phyloP scores from a whole-genome alignment of 768 basidiomycete species.

The Phaffia tasmanica region DNA sequence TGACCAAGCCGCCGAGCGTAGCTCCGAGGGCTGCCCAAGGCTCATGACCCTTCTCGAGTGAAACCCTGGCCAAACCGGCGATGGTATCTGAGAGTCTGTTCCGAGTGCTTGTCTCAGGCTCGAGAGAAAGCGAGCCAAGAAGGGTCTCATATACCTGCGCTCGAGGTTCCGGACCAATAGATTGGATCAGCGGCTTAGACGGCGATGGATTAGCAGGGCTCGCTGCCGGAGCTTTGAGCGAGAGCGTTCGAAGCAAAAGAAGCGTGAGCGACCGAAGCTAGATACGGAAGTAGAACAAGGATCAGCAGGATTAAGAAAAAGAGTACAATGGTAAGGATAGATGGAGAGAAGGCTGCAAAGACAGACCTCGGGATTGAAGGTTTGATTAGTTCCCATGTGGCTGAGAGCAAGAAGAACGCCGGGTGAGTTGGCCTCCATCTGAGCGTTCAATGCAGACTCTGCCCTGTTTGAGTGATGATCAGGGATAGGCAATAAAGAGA shows the following conservation, averaged over 20 bases:
- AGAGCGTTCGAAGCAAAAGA: constrained; percentile 20
- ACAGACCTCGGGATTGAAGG: constrained; percentile 7
- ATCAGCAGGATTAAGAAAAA: background rate
- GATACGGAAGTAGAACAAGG: too few species aligned
- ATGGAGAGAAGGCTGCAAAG: background rate
- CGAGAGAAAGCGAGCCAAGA: constrained; percentile 10
- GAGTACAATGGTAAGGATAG: background rate
- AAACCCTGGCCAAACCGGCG: constrained; percentile 18
- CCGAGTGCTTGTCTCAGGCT: constrained; percentile 12
- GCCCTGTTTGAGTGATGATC: background rate
- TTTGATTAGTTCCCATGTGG: constrained; percentile 13
- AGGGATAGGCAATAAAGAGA: background rate
- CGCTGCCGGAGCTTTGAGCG: constrained; percentile 18
- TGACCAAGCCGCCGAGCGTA: background rate
- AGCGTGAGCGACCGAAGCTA: constrained; percentile 22
- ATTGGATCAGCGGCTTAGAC: constrained; percentile 7
- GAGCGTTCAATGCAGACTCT: constrained; percentile 16
- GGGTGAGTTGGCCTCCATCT: constrained; percentile 9
- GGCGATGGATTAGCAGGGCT: background rate
- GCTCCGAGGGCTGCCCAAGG: constrained; percentile 11
- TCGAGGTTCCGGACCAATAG: constrained; percentile 8
- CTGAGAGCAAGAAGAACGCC: constrained; percentile 16
- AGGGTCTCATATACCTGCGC: constrained; percentile 3
- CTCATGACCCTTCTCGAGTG: constrained; percentile 11
- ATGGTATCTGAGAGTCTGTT: constrained; percentile 8